Percentiles rank a stretch among this genome's conserved stretches.
Conservation (phyloP, 139 green algal species). For the Picochlorum sp. region DNA sequence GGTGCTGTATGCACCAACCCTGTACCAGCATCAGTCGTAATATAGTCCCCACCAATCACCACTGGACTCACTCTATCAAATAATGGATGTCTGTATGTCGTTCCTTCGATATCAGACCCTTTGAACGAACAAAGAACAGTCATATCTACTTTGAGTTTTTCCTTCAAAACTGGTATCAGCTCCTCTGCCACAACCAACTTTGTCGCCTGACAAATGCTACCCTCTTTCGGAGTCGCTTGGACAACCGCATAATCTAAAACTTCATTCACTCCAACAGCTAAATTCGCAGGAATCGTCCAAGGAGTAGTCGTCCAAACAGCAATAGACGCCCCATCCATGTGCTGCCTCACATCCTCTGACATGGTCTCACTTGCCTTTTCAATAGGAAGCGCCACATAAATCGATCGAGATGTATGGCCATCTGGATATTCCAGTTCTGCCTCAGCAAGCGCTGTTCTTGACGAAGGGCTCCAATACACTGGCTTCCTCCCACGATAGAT, state of each 20-base stretch:
- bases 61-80: constrained; percentile 66
- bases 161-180: constrained; percentile 54
- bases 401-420: constrained; percentile 76
- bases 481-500: constrained; percentile 88
- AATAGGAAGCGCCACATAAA: constrained; percentile 88
- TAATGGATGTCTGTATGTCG: constrained; percentile 85
- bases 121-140: constrained; percentile 43
- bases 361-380: constrained; percentile 6
- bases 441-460: constrained; percentile 90
- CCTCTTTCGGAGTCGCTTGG: constrained; percentile 25
- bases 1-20: constrained; percentile 95
- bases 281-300: constrained; percentile 98
- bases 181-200: constrained; percentile 70
- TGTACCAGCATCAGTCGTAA: constrained; percentile 94
- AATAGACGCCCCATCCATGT: constrained; percentile 38
- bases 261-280: constrained; percentile 90
- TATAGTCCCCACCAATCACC: constrained; percentile 96
- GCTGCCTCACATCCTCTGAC: constrained; percentile 2
- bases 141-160: constrained; percentile 58
- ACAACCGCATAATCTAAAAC: constrained; percentile 84
- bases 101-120: constrained; percentile 63
- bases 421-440: constrained; percentile 98
- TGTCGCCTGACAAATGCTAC: neutral
- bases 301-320: constrained; percentile 99
- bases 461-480: constrained; percentile 94